These are phyloP conservation scores for Penstemon eatonii DNA, from an alignment of 257 asterid species.

Conservation along the genomic window DNA sequence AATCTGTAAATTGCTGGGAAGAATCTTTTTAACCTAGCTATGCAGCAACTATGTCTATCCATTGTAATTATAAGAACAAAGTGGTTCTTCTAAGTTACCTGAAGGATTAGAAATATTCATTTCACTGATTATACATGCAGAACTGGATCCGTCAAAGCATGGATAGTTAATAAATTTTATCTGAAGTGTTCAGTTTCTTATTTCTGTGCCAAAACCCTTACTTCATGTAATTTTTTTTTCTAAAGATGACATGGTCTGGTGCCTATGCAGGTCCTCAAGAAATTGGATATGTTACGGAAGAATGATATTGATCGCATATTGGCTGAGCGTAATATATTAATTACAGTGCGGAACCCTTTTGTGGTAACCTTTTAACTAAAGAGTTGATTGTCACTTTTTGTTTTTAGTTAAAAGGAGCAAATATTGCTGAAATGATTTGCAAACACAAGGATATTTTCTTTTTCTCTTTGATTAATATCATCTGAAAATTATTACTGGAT, in stretches of 20 bases:
- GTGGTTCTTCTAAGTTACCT: constrained; percentile 6
- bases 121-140: background rate
- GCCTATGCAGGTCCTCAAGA: constrained; percentile 79
- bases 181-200: constrained; percentile 18
- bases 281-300: constrained; percentile 86
- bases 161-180: constrained; percentile 17
- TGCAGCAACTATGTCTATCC: constrained; percentile 1
- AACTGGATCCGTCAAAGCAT: background rate
- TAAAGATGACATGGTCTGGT: constrained; percentile 34
- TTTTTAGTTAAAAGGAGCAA: background rate
- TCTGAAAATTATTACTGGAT: background rate
- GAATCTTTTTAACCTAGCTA: background rate
- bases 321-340: constrained; percentile 95
- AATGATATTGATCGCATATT: constrained; percentile 93
- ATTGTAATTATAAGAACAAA: constrained; percentile 1
- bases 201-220: constrained; percentile 18
- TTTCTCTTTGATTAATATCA: constrained; percentile 1
- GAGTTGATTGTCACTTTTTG: constrained; percentile 24
- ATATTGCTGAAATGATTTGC: constrained; percentile 19
- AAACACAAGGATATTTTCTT: constrained; percentile 3
- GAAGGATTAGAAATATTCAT: constrained; percentile 13
- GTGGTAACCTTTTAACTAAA: constrained; percentile 56
- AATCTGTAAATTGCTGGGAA: background rate
- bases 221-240: constrained; percentile 16
- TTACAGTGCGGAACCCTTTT: constrained; percentile 92